Conservation (phyloP, 2,329 filamentous ascomycete species). For the Aureobasidium sp. region DNA sequence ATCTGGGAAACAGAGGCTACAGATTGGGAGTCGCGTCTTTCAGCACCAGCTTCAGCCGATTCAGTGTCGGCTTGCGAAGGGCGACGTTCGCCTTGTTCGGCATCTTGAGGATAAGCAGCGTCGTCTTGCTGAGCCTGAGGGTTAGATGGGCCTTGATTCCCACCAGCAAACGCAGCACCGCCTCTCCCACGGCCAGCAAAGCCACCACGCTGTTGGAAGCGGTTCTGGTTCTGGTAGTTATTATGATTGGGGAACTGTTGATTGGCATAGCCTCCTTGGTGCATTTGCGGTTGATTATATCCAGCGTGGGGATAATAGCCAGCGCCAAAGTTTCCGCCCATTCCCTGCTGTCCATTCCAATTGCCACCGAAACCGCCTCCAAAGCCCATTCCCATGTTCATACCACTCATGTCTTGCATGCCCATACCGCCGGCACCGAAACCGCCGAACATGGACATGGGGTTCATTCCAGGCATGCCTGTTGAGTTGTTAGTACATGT, state of each 20-base stretch:
- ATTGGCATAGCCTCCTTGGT: constrained; percentile 33
- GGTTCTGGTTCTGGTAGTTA: constrained; percentile 56
- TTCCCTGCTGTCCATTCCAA: constrained; percentile 59
- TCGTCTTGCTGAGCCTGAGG: constrained; percentile 16
- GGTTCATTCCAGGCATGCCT: constrained; percentile 79
- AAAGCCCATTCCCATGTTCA: constrained; percentile 54
- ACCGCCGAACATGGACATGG: constrained; percentile 69
- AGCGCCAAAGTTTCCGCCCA: constrained; percentile 73
- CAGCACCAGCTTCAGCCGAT: background rate
- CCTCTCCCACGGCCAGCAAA: constrained; percentile 35
- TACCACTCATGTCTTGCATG: constrained; percentile 64
- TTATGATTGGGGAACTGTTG: constrained; percentile 49
- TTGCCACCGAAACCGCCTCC: constrained; percentile 56
- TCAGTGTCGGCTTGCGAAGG: background rate
- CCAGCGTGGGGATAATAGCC: constrained; percentile 44
- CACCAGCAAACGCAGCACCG: constrained; percentile 22
- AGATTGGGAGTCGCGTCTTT: constrained; percentile 8
- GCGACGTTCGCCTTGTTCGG: background rate
- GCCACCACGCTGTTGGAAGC: constrained; percentile 60
- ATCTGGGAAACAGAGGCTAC: background rate
- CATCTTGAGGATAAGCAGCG: background rate
- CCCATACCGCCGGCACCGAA: constrained; percentile 68
- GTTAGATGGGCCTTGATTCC: constrained; percentile 22
- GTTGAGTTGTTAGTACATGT: constrained; percentile 13
- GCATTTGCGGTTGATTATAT: constrained; percentile 43